Conservation (phyloP, 202 grass and related monocot species). For the Digitaria exilis region DNA sequence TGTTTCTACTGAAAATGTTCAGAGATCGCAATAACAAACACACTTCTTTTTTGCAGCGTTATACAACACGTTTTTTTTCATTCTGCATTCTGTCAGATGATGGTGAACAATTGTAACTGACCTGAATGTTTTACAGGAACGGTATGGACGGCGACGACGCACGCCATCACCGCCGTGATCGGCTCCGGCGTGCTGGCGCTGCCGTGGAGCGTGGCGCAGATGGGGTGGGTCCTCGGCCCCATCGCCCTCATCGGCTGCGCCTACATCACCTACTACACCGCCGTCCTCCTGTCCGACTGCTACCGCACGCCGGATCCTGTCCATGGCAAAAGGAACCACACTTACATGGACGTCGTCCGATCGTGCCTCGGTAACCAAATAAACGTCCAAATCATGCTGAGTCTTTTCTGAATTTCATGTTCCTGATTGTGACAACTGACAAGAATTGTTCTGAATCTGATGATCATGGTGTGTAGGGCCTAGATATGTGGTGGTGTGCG, state of each 20-base stretch:
- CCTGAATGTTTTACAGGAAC: conserved; percentile 50
- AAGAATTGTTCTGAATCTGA: not conserved
- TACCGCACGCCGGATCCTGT: conserved; percentile 87
- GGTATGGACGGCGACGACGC: conserved; percentile 93
- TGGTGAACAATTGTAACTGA: not conserved
- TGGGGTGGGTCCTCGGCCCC: conserved; percentile 93
- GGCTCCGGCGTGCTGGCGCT: conserved; percentile 87
- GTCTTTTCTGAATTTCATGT: not conserved
- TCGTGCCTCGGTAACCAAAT: conserved; percentile 66
- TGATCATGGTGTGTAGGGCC: conserved; percentile 48
- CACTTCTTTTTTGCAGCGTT: no score
- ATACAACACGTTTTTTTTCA: not conserved
- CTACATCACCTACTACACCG: conserved; percentile 82
- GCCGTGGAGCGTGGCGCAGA: conserved; percentile 95
- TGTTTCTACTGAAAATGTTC: not conserved
- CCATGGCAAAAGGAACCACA: conserved; percentile 84
- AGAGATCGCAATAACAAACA: not conserved
- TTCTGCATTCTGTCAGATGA: not conserved
- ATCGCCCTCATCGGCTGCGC: conserved; percentile 71
- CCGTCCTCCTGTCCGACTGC: conserved; percentile 82
- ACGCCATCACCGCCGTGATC: conserved; percentile 83
- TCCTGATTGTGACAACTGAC: conserved; percentile 1
- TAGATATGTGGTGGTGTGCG: conserved; percentile 66
- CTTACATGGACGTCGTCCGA: conserved; percentile 93
- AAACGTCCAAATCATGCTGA: not conserved